Base-by-base conservation (phyloP, 2,329 filamentous ascomycete species). In the Tothia fuscella region DNA sequence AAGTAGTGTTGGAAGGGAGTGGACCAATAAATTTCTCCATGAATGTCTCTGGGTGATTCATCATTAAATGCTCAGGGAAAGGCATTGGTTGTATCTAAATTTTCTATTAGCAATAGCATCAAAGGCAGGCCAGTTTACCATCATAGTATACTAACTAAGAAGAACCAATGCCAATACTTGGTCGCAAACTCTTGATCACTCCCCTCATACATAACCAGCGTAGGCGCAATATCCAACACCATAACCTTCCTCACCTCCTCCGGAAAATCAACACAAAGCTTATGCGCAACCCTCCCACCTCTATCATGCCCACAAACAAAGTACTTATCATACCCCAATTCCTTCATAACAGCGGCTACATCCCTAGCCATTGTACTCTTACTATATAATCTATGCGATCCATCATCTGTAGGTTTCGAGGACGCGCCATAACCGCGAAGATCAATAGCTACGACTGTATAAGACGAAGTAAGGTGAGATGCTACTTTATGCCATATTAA, bases 91-190 rank as follows among this genome's bases (percentile, higher is more conserved):
- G 73, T 6, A 74, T 70, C n/a, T n/a, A n/a, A n/a, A n/a, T n/a
- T n/a, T n/a, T n/a, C n/a, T n/a, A n/a, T n/a, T n/a, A n/a, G n/a
- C n/a, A n/a, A n/a, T n/a, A n/a, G n/a, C n/a, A n/a, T n/a, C n/a
- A n/a, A n/a, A n/a, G n/a, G n/a, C n/a, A n/a, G n/a, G n/a, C n/a
- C n/a, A n/a, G n/a, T n/a, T n/a, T n/a, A n/a, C n/a, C n/a, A n/a
- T n/a, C n/a, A n/a, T n/a, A n/a, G n/a, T n/a, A n/a, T n/a, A n/a
- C n/a, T n/a, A n/a, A n/a, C n/a, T 16, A 76, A 61, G 47, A 76
- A 68, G 40, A 73, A 74, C 72, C 73, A 77, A 54, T 77, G 72
- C 49, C 68, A 76, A 52, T 74, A 76, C 1, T 63, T 61, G 21
- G 58, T 59, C 1, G 70, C 67, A 45, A 72, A 68, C 0, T 55